Evolutionary conservation across 2,329 filamentous ascomycete genomes (phyloP).

Genomic region (Escovopsis sp.): DNA sequence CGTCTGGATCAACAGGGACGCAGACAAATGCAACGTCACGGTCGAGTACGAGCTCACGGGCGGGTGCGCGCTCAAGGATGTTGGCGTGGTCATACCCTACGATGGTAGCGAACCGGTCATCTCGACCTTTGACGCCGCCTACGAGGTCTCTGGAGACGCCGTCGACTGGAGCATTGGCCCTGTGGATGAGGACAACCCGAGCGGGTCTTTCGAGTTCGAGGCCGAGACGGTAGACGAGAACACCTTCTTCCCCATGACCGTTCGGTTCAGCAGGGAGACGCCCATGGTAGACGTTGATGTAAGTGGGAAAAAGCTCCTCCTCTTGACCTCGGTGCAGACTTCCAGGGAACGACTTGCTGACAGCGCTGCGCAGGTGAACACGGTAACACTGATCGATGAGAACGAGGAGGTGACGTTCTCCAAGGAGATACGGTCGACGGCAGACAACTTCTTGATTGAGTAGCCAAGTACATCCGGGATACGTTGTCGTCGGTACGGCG

Average conservation of each 20-base stretch:
- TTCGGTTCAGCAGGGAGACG: slow-evolving; percentile 71
- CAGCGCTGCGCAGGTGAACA: slow-evolving; percentile 34
- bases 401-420: slow-evolving; percentile 69
- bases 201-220: slow-evolving; percentile 89
- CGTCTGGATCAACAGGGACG: slow-evolving; percentile 89
- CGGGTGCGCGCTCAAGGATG: slow-evolving; percentile 63
- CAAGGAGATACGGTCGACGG: slow-evolving; percentile 63
- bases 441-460: slow-evolving; percentile 64
- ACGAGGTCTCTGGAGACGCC: slow-evolving; percentile 84
- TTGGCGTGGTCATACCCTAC: slow-evolving; percentile 79
- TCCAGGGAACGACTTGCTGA: neutral
- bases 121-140: slow-evolving; percentile 84
- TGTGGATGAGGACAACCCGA: slow-evolving; percentile 68
- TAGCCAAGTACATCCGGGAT: slow-evolving; percentile 25
- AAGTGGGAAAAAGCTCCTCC: slow-evolving; percentile 25
- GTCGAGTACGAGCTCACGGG: slow-evolving; percentile 91
- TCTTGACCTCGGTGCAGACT: too few relatives aligned
- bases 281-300: slow-evolving; percentile 92
- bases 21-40: slow-evolving; percentile 74
- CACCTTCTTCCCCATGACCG: slow-evolving; percentile 95
- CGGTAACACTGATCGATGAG: slow-evolving; percentile 57
- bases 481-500: slow-evolving; percentile 8
- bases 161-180: slow-evolving; percentile 87
- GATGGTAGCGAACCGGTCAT: slow-evolving; percentile 70
- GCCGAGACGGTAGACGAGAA: slow-evolving; percentile 74